Evolutionary conservation across 257 asterid genomes (phyloP), one percentile per base, ranked within the genome.

Genomic region (Echium plantagineum): DNA sequence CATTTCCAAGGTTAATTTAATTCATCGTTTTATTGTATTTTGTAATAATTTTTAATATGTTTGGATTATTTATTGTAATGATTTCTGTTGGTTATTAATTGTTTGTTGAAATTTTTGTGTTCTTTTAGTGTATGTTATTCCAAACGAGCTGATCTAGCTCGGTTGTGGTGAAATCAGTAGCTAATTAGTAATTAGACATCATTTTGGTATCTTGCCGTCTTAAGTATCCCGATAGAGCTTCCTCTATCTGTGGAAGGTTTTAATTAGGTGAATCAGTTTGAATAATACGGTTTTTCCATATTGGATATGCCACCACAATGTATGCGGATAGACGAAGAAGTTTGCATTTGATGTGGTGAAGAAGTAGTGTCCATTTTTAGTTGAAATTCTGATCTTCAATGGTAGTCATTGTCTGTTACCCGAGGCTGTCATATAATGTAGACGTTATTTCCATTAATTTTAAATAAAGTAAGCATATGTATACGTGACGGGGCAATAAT

Each of bases 1-100:
- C 2, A 49, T 62, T 18, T 48, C 56, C 6, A 62, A 62, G 66
- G 66, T 62, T 62, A 22, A 22, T 56, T 56, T 56, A 56, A 7
- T 16, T 52, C 5, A 15, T 55, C 12, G 0, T 15, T 55, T 6
- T 24, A 15, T 21, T 55, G 6, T 21, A 20, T 55, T 21, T 55
- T 7, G 0, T 24, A 24, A n/a, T 21, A 13, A 21, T 30, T 21
- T 55, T 55, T 9, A 16, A 7, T 35, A 35, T 28, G 32, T 35
- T 35, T 35, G 6, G 6, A 0, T 24, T 24, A 24, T 24, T 24
- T 24, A 35, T 6, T 42, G 47, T 2, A 35, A 7, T 35, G 2
- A 3, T 42, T 12, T 42, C 0, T 42, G 3, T 42, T 42, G 49
- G 49, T 12, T 42, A 42, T 42, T 10, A 42, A 10, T 42, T 42